Percentiles rank a stretch among this genome's conserved stretches.
Conservation (phyloP, 106 monocot species). For the Dendrobium huoshanense region DNA sequence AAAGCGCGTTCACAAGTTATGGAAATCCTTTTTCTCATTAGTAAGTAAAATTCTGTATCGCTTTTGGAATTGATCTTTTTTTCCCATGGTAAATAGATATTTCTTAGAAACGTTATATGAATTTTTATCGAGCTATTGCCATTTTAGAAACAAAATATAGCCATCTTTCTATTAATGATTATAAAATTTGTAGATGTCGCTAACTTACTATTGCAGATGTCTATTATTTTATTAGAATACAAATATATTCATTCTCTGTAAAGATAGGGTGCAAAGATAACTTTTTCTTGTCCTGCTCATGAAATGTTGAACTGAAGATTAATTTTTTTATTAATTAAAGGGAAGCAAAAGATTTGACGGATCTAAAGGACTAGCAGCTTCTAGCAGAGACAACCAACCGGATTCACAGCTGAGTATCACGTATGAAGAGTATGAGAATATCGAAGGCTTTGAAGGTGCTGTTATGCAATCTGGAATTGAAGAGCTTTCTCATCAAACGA, state of each 20-base stretch:
- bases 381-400: constrained; percentile 25
- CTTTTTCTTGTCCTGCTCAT: background rate
- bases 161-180: background rate
- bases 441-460: constrained; percentile 36
- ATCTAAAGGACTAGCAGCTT: constrained; percentile 12
- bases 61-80: background rate
- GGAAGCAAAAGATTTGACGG: constrained; percentile 38
- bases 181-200: background rate
- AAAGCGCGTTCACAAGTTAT: background rate
- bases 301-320: background rate
- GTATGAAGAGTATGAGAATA: constrained; percentile 43
- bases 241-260: background rate
- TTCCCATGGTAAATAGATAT: background rate
- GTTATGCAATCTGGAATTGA: constrained; percentile 24
- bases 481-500: constrained; percentile 43
- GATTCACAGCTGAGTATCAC: constrained; percentile 25
- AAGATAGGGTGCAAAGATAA: background rate
- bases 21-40: background rate
- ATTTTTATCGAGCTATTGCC: background rate
- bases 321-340: constrained; percentile 33
- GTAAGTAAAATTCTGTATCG: background rate
- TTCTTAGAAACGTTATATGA: background rate
- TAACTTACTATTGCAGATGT: background rate
- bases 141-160: background rate
- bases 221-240: background rate